These are phyloP conservation scores for Cercospora zeae-maydis DNA, from an alignment of 2,329 filamentous ascomycete genomes.

Conservation along the genomic window DNA sequence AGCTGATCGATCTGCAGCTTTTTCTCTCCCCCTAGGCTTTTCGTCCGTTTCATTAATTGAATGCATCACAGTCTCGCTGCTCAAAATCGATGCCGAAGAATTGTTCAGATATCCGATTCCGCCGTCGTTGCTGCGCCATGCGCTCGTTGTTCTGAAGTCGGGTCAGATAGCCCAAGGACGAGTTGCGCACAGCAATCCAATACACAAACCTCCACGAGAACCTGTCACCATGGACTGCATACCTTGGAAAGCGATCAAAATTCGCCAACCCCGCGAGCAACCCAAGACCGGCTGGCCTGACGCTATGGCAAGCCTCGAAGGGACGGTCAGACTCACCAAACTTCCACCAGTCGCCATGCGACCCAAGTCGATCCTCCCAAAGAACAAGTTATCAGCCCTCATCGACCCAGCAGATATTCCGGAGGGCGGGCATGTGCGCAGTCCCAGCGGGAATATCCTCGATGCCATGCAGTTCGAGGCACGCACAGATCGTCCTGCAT, in stretches of 20 bases:
- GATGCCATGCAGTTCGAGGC: conserved; percentile 25
- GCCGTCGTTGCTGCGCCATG: neutral
- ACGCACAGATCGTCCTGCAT: conserved; percentile 33
- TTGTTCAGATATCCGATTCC: neutral
- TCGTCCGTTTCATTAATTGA: neutral
- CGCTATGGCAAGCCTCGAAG: neutral
- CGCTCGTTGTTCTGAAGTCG: neutral
- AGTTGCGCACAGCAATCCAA: no score
- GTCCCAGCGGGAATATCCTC: conserved; percentile 35
- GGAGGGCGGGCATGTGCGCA: conserved; percentile 26
- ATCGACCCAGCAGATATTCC: conserved; percentile 30
- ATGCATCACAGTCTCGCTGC: neutral
- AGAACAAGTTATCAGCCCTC: conserved; percentile 29
- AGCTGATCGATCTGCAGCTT: neutral
- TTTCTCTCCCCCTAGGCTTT: neutral
- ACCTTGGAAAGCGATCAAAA: conserved; percentile 8
- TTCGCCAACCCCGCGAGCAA: neutral
- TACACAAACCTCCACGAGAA: neutral
- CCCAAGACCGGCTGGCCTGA: neutral
- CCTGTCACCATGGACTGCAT: conserved; percentile 19
- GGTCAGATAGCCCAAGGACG: neutral
- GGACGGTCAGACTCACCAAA: neutral
- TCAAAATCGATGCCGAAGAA: neutral
- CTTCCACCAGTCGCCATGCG: conserved; percentile 15
- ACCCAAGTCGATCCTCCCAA: conserved; percentile 8